Base-by-base conservation (phyloP, 441 rosid genomes). In the Gossypium schwendimanii region DNA sequence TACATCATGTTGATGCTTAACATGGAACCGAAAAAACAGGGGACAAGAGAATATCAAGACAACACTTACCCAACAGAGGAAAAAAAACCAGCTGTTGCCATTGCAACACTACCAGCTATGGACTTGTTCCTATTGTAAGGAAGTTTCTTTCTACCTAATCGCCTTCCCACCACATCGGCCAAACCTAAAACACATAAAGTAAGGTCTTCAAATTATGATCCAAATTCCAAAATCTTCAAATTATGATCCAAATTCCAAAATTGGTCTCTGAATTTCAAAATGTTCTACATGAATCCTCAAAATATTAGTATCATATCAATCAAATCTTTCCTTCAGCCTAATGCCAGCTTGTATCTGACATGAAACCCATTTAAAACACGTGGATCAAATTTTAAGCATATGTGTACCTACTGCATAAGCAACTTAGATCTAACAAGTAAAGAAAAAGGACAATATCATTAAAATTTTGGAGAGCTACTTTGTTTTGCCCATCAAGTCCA, bases 101-200 rank as follows among this genome's bases (percentile, higher is more conserved):
- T 87, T 36, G 93, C 90, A 44, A 85, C 64, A 73, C 94, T 91
- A 60, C 99, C 99, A 11, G 87, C 94, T 63, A 85, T 14, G 18
- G 96, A 89, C 75, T 92, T 89, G 81, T 87, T 76, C 55, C 33
- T 82, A 88, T 87, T 89, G 88, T 91, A 85, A 64, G 96, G 87
- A 28, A 89, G 80, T 86, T 89, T 94, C 80, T 69, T 77, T 55
- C 20, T 76, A 77, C 93, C 94, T 17, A 87, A 79, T 63, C 83
- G 82, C 71, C 91, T 87, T 61, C 94, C 97, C 12, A 89, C 84
- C 3, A 91, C 73, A 75, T 94, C 98, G 15, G 98, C 98, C 50
- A 92, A 52, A 11, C 98, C 98, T 94, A 78, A 65, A 68, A 72
- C 41, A 45, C 47, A 62, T 39, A 12, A 75, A 28, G 50, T 36